Base-by-base conservation (phyloP, 1,284 basidiomycete genomes). In the Spongiforma sp. region DNA sequence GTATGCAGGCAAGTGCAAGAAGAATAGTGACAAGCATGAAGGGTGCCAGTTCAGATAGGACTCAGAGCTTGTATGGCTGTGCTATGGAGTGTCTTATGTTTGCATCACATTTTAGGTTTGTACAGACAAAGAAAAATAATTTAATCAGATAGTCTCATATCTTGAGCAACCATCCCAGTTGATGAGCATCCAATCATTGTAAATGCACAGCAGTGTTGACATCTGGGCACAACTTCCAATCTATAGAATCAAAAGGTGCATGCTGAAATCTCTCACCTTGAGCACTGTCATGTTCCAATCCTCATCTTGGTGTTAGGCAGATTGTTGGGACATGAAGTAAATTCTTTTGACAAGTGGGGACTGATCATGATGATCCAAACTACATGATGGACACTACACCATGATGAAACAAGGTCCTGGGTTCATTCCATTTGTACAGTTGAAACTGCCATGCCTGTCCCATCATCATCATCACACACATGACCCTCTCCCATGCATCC, bases 381-480 rank as follows among this genome's bases (percentile, higher is more conserved):
- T 15, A 48, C 10, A 26, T 6, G 26, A 48, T 15, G 26, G 26
- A 48, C n/a, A 48, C 24, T 17, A 10, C 10, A 96, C 95, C 95
- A 75, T 99, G 91, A 75, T 96, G 93, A 81, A 99, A 99, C 34
- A 99, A 80, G 61, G 92, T 87, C 66, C 89, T 89, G 2, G 97
- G 96, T 70, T 99, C 95, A 59, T 84, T 89, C 96, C 96, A 99
- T 76, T 95, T 95, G 81, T 99, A 99, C 33, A 93, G 90, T 68
- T 91, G 87, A 81, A 99, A 99, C 78, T 99, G 97, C 97, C 97
- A 99, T 57, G 91, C 89, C 73, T 99, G 97, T 3, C 97, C 97
- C 0, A 73, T 99, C 2, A 96, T 99, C 85, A 98, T 99, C 85
- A 98, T 91, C 15, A 99, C 97, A 70, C 95, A 96, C 7, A 98